Evolutionary conservation across 768 basidiomycete genomes (phyloP), one percentile per base, ranked within the genome.

Genomic region (Candolleomyces eurysporus): DNA sequence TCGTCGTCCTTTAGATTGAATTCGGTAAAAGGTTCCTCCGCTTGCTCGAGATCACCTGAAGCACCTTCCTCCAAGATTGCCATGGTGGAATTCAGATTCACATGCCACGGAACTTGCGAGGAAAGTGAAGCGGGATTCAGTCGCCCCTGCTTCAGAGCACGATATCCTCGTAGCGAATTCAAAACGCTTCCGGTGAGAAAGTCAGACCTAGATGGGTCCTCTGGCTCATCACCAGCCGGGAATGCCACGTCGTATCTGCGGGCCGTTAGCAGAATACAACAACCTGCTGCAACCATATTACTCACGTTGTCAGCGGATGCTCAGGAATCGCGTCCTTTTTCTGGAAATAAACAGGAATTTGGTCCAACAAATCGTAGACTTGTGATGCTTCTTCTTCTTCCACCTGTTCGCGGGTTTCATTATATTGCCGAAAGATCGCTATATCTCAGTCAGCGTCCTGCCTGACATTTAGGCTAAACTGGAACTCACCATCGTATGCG

Each of bases 171-270:
- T 5, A 72, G 73, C 14, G 82, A 81, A 62, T 83, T 83, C 48
- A 89, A 66, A n/a, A 74, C 68, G 63, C 77, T 80, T 9, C 79
- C 79, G 0, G 86, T 78, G 19, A 91, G 71, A 65, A 91, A 89
- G 66, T 86, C 84, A 2, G 86, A 77, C 56, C 84, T 75, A 0
- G 78, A 77, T 4, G 74, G 60, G 26, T 74, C 61, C 13, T 58
- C 45, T 1, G 84, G 82, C 62, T 84, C 82, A 11, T 79, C 76
- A 10, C 83, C 83, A 19, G 83, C 74, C 36, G 81, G 78, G 64
- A 87, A 83, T 3, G 83, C 77, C 26, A 89, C 69, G 67, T 94
- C 91, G 61, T 81, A 85, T 14, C 91, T 92, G 11, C 11, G 11
- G 61, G 26, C n/a, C 6, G 48, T 19, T 57, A 40, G 40, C 32